phyloP scores from a whole-genome alignment of 768 basidiomycete genomes.

The Lactifluus pinguis region DNA sequence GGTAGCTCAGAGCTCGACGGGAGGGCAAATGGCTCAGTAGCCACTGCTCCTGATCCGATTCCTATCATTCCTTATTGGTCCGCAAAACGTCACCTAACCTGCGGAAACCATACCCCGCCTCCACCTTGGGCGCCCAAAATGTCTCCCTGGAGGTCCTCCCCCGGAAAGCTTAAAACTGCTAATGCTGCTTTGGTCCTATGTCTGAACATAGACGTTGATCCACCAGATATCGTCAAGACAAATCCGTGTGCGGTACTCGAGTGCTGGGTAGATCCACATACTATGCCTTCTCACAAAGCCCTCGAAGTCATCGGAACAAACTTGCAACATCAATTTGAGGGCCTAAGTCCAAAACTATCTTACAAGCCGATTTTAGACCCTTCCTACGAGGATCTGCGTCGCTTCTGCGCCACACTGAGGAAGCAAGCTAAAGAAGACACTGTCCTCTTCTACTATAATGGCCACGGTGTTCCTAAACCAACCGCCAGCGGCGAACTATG shows the following conservation, averaged over 20 bases:
- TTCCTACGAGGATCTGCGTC: slow-evolving; percentile 85
- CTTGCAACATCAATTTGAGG: slow-evolving; percentile 92
- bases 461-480: slow-evolving; percentile 96
- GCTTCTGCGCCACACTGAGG: slow-evolving; percentile 74
- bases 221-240: slow-evolving; percentile 96
- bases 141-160: slow-evolving; percentile 72
- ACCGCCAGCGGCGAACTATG: slow-evolving; percentile 94
- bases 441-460: slow-evolving; percentile 94
- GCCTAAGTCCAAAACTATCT: slow-evolving; percentile 84
- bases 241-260: slow-evolving; percentile 91
- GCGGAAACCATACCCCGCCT: slow-evolving; percentile 73
- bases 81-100: slow-evolving; percentile 83
- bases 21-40: slow-evolving; percentile 25
- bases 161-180: slow-evolving; percentile 84
- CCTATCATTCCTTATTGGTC: slow-evolving; percentile 77
- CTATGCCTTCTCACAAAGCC: slow-evolving; percentile 86
- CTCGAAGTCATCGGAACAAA: slow-evolving; percentile 90
- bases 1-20: slow-evolving; percentile 25
- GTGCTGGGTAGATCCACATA: slow-evolving; percentile 96
- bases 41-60: slow-evolving; percentile 30
- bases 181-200: slow-evolving; percentile 86
- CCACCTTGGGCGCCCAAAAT: slow-evolving; percentile 58
- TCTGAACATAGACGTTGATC: slow-evolving; percentile 95
- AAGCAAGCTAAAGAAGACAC: slow-evolving; percentile 91
- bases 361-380: slow-evolving; percentile 96